These are phyloP conservation scores for Coelastrella sp. DNA, from an alignment of 139 green algal species.

Conservation along the genomic window DNA sequence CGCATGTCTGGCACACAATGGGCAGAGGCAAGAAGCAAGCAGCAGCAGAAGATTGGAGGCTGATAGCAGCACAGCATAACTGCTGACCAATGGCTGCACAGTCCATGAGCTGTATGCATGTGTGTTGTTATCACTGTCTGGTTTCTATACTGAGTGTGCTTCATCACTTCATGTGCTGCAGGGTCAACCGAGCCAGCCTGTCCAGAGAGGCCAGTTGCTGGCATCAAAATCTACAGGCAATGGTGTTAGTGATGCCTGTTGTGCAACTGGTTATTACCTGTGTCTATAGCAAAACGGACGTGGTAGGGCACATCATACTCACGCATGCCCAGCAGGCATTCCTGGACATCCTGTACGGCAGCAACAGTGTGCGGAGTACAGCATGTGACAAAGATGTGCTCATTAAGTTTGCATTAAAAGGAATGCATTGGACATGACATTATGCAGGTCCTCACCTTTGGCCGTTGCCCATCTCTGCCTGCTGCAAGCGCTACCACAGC, in stretches of 20 bases:
- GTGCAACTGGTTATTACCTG: constrained; percentile 57
- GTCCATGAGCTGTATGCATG: too few relatives aligned
- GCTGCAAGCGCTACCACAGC: constrained; percentile 23
- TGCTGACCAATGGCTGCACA: too few relatives aligned
- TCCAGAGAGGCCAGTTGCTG: too few relatives aligned
- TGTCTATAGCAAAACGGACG: constrained; percentile 95
- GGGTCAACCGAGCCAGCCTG: too few relatives aligned
- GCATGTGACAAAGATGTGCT: background rate
- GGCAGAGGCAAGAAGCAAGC: background rate
- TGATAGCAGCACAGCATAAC: too few relatives aligned
- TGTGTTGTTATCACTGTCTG: too few relatives aligned
- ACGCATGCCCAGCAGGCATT: constrained; percentile 88
- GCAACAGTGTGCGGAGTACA: background rate
- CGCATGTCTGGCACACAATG: constrained; percentile 70
- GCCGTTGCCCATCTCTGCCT: background rate
- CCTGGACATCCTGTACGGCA: constrained; percentile 72
- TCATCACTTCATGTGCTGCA: too few relatives aligned
- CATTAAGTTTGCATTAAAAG: background rate
- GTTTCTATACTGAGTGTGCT: too few relatives aligned
- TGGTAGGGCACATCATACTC: constrained; percentile 99
- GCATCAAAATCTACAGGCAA: too few relatives aligned
- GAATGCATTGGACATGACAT: background rate
- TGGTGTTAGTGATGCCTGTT: too few relatives aligned
- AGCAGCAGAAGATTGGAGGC: background rate
- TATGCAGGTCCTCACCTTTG: constrained; percentile 5